Evolutionary conservation across 2,329 filamentous ascomycete genomes (phyloP).

Genomic region (Purpureocillium lavendulum): DNA sequence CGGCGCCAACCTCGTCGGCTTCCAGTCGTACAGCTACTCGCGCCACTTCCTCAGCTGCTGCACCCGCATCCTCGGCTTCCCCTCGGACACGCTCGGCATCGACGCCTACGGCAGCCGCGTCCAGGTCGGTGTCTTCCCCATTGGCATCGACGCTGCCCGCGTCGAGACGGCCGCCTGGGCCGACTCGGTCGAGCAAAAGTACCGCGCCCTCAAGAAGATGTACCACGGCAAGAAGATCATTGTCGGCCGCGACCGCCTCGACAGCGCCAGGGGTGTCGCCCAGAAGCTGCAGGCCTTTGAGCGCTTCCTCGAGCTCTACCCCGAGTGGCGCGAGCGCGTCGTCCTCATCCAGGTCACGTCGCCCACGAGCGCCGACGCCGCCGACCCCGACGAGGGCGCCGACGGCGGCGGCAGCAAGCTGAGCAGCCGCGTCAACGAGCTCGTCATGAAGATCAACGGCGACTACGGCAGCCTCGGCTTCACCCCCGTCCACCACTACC

Average conservation of each 20-base stretch:
- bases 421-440: conserved; percentile 74
- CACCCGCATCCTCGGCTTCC: conserved; percentile 82
- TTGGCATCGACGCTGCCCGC: conserved; percentile 82
- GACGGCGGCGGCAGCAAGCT: conserved; percentile 74
- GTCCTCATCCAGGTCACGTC: conserved; percentile 94
- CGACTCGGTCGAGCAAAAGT: conserved; percentile 60
- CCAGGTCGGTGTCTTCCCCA: conserved; percentile 87
- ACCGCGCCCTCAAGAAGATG: conserved; percentile 62
- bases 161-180: conserved; percentile 70
- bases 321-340: conserved; percentile 85
- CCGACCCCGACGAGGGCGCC: conserved; percentile 71
- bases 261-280: conserved; percentile 86
- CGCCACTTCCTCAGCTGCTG: conserved; percentile 93
- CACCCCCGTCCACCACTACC: conserved; percentile 88
- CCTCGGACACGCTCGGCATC: conserved; percentile 75
- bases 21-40: conserved; percentile 93
- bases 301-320: conserved; percentile 80
- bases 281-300: conserved; percentile 95
- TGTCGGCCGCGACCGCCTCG: conserved; percentile 86
- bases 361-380: conserved; percentile 61
- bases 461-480: conserved; percentile 81
- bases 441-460: conserved; percentile 88
- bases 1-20: conserved; percentile 86
- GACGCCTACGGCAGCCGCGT: conserved; percentile 85
- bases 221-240: conserved; percentile 93